Conservation (phyloP, 2,329 filamentous ascomycete genomes). For the Sclerotinia spermophila region DNA sequence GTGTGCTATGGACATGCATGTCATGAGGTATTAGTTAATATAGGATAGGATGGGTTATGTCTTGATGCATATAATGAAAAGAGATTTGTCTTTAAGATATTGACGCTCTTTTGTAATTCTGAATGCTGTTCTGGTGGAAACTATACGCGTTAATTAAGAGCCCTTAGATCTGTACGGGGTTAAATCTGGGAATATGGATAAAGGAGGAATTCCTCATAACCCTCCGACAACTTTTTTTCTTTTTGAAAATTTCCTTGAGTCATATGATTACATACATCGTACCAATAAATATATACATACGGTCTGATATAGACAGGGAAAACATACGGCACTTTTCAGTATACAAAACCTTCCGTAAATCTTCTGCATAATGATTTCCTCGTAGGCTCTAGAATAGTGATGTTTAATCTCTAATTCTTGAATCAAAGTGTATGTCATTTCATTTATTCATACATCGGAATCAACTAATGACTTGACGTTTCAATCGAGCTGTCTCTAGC, state of each 20-base stretch:
- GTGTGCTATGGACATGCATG: not conserved
- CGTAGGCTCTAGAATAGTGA: not conserved
- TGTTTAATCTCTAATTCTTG: not conserved
- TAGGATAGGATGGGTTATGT: not conserved
- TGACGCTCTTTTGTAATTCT: not conserved
- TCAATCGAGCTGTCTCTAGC: too few relatives aligned
- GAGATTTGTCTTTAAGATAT: not conserved
- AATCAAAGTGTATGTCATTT: not conserved
- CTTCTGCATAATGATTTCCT: not conserved
- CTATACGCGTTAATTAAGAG: not conserved
- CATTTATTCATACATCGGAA: not conserved
- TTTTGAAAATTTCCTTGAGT: not conserved
- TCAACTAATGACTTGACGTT: not conserved
- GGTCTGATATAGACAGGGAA: not conserved
- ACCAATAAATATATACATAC: not conserved
- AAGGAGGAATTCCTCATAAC: too few relatives aligned
- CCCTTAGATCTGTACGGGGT: not conserved
- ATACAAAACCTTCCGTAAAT: too few relatives aligned
- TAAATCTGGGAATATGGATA: not conserved
- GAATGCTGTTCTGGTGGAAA: not conserved
- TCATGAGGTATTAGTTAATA: not conserved
- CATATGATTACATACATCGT: not conserved
- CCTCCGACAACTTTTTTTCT: not conserved
- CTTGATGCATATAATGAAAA: not conserved
- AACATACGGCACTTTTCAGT: rapidly evolving